Base-by-base conservation (phyloP, 352 stramenopile species). In the Globisporangium alternatum region DNA sequence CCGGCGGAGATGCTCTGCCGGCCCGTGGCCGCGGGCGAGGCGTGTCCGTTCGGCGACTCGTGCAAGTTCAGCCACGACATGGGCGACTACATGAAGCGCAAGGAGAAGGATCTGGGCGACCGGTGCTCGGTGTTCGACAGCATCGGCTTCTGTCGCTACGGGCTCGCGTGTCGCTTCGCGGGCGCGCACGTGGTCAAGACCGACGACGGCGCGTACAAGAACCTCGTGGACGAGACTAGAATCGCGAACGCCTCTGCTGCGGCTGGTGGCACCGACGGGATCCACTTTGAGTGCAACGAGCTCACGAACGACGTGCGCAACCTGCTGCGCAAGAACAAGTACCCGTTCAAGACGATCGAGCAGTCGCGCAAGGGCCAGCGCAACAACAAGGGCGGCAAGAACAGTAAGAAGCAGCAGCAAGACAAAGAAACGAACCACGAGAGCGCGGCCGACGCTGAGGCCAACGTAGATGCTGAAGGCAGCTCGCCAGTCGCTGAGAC, bases 301-400 rank as follows among this genome's bases (percentile, higher is more conserved):
- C 69, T 98, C n/a, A 88, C 77, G 15, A 86, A 93, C 65, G 78
- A 90, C 30, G 78, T 97, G 51, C 81, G 89, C 35, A 70, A 80
- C 47, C 80, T 90, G 53, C 73, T 98, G 35, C 82, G 96, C 17
- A 98, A 98, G 75, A 97, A 97, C 56, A 89, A 79, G 68, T 98
- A 98, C 72, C 74, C 86, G 48, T 98, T 98, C 70, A 72, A 80
- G 56, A 76, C 81, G n/a, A 81, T 81, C 69, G 56, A 93, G 70
- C 80, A 91, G 80, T 67, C 48, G 41, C 59, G 74, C 75, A 88
- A 87, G 60, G 81, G 79, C 44, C 78, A 88, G 21, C 70, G 61
- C 19, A 76, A 79, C 52, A 80, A 90, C 31, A 80, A 85, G 56
- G 81, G 87, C 4, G 31, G 10, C 22, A 76, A 78, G 49, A 83